Evolutionary conservation across 257 asterid species (phyloP), one percentile per base, ranked within the genome.

Genomic region (Rhazya stricta): DNA sequence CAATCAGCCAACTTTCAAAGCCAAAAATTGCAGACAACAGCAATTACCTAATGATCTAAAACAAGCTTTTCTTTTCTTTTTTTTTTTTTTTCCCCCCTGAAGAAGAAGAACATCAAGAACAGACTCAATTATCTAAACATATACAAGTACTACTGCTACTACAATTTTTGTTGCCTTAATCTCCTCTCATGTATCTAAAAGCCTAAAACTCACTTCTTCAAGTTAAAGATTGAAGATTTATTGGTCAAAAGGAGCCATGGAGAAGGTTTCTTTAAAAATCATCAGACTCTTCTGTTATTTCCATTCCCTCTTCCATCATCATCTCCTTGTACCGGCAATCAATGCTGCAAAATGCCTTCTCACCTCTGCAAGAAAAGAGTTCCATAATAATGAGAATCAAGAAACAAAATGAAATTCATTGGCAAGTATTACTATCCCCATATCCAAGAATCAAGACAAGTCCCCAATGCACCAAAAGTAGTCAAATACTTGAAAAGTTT

Each of bases 301-400:
- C 85, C 76, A 72, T 73, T 69, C 67, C 84, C 41, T 87, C 86
- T 54, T 90, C 93, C 67, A 82, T 27, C 87, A 82, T 82, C 81
- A 90, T 88, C 75, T 87, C 89, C 75, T 79, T 86, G 81, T 80
- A 74, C 43, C 96, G 84, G 83, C 94, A 88, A 0, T 90, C 96
- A 74, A 80, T 83, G 86, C 94, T 90, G 79, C 91, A 90, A 70
- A 90, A 88, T 34, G 96, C 96, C 80, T 85, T 90, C 81, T 90
- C 96, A 25, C 96, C 96, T 82, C 96, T 90, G 81, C 53, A 81
- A 72, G 16, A 71, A 69, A 21, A 77, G 29, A 42, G 37, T 15
- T 37, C 29, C 48, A 27, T 61, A 66, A 67, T 54, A 76, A 43
- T 37, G 29, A 43, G 37, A 68, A 46, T 57, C 58, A 69, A 45